phyloP scores from a whole-genome alignment of 2,329 filamentous ascomycete genomes.

The Lecanoromycetidae sp. region DNA sequence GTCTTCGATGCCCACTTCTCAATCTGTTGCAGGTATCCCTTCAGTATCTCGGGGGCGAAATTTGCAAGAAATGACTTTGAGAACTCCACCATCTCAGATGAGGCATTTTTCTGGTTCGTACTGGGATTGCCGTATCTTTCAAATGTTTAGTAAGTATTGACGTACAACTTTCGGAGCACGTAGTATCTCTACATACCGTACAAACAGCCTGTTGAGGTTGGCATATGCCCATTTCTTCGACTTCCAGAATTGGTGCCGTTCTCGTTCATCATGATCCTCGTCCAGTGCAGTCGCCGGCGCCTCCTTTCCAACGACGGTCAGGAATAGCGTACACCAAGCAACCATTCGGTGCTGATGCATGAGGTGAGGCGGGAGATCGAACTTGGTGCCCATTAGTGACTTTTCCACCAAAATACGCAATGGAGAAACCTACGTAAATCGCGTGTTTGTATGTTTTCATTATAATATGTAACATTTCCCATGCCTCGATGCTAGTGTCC shows the following conservation, averaged over 20 bases:
- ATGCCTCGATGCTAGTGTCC: slow-evolving; percentile 85
- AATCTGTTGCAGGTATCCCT: slow-evolving; percentile 85
- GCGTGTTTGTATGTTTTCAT: slow-evolving; percentile 98
- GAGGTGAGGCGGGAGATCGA: slow-evolving; percentile 70
- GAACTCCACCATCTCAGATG: slow-evolving; percentile 65
- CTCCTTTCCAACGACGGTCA: slow-evolving; percentile 76
- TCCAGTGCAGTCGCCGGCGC: slow-evolving; percentile 66
- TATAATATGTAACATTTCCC: slow-evolving; percentile 89
- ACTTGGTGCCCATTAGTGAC: slow-evolving; percentile 41
- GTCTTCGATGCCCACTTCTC: slow-evolving; percentile 96
- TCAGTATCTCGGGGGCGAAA: slow-evolving; percentile 91
- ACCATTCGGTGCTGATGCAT: slow-evolving; percentile 74
- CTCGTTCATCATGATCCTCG: slow-evolving; percentile 72
- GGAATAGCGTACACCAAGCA: slow-evolving; percentile 90
- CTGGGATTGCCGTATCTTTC: slow-evolving; percentile 77
- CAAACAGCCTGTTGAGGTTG: slow-evolving; percentile 89
- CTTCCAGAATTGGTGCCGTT: slow-evolving; percentile 98
- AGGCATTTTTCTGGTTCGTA: slow-evolving; percentile 59
- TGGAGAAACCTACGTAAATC: slow-evolving; percentile 62
- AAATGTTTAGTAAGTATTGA: slow-evolving; percentile 7
- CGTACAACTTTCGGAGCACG: slow-evolving; percentile 12
- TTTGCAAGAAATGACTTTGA: slow-evolving; percentile 83
- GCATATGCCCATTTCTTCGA: slow-evolving; percentile 99
- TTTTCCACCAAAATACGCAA: slow-evolving; percentile 9
- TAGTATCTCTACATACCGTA: slow-evolving; percentile 46